Conservation (phyloP, 441 rosid genomes). For the Metrosideros polymorpha region DNA sequence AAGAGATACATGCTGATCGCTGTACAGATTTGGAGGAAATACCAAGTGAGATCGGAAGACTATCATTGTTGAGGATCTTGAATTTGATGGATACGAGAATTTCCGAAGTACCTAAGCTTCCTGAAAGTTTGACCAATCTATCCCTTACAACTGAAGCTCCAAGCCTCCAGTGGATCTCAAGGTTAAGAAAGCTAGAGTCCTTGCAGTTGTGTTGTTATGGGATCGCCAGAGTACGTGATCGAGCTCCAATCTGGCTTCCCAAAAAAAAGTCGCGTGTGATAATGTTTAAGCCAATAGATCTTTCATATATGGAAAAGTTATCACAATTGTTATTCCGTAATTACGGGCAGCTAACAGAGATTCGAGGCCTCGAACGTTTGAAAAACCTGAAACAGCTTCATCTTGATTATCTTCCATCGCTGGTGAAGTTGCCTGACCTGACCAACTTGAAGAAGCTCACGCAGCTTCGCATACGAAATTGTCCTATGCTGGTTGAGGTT, state of each 20-base stretch:
- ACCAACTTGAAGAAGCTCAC: not conserved
- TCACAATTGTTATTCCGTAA: not conserved
- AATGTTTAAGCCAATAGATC: not conserved
- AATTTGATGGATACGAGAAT: rapidly evolving
- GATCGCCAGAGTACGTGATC: no score
- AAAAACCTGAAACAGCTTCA: not conserved
- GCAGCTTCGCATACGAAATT: not conserved
- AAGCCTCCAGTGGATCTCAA: not conserved
- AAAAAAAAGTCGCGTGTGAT: not conserved
- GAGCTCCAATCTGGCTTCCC: no score
- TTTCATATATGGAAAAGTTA: not conserved
- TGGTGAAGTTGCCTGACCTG: not conserved
- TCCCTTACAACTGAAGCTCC: not conserved
- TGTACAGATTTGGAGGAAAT: not conserved
- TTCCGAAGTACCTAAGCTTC: not conserved
- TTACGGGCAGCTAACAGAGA: not conserved
- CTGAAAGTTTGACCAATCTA: not conserved
- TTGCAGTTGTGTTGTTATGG: not conserved
- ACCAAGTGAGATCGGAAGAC: not conserved
- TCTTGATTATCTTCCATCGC: not conserved
- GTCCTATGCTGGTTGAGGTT: not conserved
- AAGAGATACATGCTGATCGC: rapidly evolving
- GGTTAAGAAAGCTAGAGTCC: not conserved
- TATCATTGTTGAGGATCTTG: not conserved
- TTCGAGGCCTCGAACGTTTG: not conserved